phyloP scores from a whole-genome alignment of 495 filamentous ascomycete species.

The Aeminium ludgeri region DNA sequence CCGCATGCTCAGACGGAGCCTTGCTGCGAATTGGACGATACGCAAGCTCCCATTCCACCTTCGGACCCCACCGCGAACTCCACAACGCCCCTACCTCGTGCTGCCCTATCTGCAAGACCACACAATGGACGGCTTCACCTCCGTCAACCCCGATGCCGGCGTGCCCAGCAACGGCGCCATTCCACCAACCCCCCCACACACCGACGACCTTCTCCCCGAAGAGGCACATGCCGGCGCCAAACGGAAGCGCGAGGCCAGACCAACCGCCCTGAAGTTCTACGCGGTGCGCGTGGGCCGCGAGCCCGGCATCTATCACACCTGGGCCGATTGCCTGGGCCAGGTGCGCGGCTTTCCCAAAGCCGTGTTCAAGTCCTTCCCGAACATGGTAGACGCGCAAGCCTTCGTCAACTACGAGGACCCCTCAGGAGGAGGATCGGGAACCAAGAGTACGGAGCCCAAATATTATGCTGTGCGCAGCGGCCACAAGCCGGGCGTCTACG shows the following conservation, averaged over 20 bases:
- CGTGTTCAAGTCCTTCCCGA: slow-evolving; percentile 68
- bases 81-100: not conserved
- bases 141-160: slow-evolving; percentile 3
- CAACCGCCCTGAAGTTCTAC: slow-evolving; percentile 52
- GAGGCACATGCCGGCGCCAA: slow-evolving; percentile 35
- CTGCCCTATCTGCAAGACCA: not conserved
- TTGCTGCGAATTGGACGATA: not conserved
- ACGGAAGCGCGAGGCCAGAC: slow-evolving; percentile 39
- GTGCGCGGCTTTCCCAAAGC: slow-evolving; percentile 75
- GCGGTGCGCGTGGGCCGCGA: slow-evolving; percentile 60
- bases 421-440: no score
- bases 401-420: slow-evolving; percentile 40
- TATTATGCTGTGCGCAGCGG: slow-evolving; percentile 84
- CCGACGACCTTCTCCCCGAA: not conserved
- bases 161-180: not conserved
- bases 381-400: slow-evolving; percentile 55
- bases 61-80: not conserved
- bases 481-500: slow-evolving; percentile 71
- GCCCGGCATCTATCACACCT: slow-evolving; percentile 77
- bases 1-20: slow-evolving; percentile 1
- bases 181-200: not conserved
- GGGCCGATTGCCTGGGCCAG: slow-evolving; percentile 65
- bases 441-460: slow-evolving; percentile 13
- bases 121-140: slow-evolving; percentile 8
- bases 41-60: not conserved